Percentiles rank a stretch among this genome's conserved stretches.
phyloP scores from a whole-genome alignment of 768 basidiomycete genomes.

The Fibroporia radiculosa region DNA sequence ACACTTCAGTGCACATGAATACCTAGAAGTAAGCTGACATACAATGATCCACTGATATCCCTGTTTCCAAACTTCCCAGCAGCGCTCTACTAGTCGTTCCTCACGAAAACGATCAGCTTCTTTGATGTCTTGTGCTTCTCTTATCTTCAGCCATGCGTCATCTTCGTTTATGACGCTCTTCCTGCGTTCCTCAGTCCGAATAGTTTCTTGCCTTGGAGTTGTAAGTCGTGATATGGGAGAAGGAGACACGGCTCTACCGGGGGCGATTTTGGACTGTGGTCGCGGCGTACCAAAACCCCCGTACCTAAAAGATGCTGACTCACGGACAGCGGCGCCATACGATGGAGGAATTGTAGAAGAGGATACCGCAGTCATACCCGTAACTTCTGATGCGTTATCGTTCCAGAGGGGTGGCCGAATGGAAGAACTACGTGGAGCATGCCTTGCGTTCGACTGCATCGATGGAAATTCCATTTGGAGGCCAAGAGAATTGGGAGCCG shows the following conservation, averaged over 20 bases:
- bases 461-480: slow-evolving; percentile 17
- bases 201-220: background rate
- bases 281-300: background rate
- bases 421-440: background rate
- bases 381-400: slow-evolving; percentile 28
- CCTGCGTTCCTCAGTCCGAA: slow-evolving; percentile 30
- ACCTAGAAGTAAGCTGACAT: slow-evolving; percentile 24
- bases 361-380: slow-evolving; percentile 23
- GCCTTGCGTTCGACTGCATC: slow-evolving; percentile 9
- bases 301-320: slow-evolving; percentile 10
- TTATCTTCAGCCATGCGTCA: slow-evolving; percentile 73
- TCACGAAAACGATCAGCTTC: slow-evolving; percentile 64
- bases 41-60: slow-evolving; percentile 70
- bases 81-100: slow-evolving; percentile 57
- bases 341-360: slow-evolving; percentile 41
- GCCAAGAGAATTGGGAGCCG: slow-evolving; percentile 22
- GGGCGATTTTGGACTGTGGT: slow-evolving; percentile 2
- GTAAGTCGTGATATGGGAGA: background rate
- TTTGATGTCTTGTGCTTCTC: slow-evolving; percentile 60
- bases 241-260: slow-evolving; percentile 4
- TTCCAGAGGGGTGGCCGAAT: slow-evolving; percentile 28
- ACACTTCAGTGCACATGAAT: slow-evolving; percentile 10
- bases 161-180: slow-evolving; percentile 55
- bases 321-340: slow-evolving; percentile 36
- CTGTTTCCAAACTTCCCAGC: slow-evolving; percentile 70